A percentile compares a stretch with the other conserved stretches of the same genome.
These are phyloP conservation scores for Zymoseptoria brevis DNA, from an alignment of 2,329 filamentous ascomycete species.

Conservation along the genomic window DNA sequence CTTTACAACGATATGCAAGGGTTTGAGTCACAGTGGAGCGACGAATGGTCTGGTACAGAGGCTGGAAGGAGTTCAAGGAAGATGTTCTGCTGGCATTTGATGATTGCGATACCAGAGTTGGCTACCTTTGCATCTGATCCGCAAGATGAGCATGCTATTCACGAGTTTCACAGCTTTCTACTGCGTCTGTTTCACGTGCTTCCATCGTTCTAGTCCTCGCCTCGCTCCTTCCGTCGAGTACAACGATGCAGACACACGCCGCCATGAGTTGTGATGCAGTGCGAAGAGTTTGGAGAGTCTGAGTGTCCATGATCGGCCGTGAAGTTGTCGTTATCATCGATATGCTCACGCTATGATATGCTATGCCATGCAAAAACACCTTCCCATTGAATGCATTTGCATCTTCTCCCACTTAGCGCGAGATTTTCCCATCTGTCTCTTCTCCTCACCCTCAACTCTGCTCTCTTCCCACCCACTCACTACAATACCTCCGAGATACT, in stretches of 20 bases:
- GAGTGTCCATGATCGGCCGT: background rate
- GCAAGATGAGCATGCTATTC: background rate
- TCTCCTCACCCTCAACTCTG: background rate
- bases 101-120: background rate
- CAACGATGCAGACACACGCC: background rate
- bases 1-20: background rate
- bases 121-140: background rate
- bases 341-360: background rate
- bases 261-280: background rate
- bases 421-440: background rate
- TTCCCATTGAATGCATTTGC: background rate
- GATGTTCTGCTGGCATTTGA: background rate
- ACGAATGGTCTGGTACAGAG: background rate
- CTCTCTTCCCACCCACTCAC: background rate
- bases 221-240: background rate
- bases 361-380: background rate
- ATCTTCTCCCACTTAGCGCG: background rate
- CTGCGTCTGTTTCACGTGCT: background rate
- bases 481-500: conserved; percentile 28
- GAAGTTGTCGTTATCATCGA: background rate
- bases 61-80: background rate
- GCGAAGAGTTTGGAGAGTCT: background rate
- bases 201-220: background rate
- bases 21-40: background rate
- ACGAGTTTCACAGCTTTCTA: background rate